Conservation (phyloP, 176 grass and related monocot species). For the Carex scoparia region DNA sequence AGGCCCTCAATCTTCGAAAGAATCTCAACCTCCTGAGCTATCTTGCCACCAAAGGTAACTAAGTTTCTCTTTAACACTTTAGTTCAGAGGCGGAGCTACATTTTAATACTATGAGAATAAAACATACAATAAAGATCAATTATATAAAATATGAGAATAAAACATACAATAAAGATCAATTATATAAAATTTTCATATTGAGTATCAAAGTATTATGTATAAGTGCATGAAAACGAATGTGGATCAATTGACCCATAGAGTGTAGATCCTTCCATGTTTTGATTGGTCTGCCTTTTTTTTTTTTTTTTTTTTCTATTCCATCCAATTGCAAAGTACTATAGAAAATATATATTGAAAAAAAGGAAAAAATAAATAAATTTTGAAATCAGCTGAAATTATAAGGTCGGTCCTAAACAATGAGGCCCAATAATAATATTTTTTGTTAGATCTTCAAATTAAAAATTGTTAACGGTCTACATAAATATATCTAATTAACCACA, state of each 20-base stretch:
- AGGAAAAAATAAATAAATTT: background rate
- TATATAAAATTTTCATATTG: too few species aligned
- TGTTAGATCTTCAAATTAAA: background rate
- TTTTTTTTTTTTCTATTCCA: background rate
- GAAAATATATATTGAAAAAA: background rate
- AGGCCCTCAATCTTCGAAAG: background rate
- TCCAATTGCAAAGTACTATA: background rate
- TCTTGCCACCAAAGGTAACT: background rate
- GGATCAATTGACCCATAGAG: too few species aligned
- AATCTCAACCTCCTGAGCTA: constrained; percentile 14
- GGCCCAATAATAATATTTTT: background rate
- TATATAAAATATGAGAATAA: too few species aligned
- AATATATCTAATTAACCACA: background rate
- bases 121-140: too few species aligned
- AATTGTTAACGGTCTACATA: background rate
- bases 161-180: too few species aligned
- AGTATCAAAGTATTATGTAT: too few species aligned
- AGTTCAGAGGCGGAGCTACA: too few species aligned
- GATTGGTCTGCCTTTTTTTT: background rate
- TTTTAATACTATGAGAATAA: too few species aligned
- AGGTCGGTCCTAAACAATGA: background rate
- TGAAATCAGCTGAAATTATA: background rate
- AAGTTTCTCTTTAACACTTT: background rate
- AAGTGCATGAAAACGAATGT: too few species aligned
- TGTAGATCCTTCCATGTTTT: too few species aligned